Percentiles rank a stretch among this genome's conserved stretches.
These are phyloP conservation scores for Vaccinium corymbosum DNA, from an alignment of 148 eudicot species.

Conservation along the genomic window DNA sequence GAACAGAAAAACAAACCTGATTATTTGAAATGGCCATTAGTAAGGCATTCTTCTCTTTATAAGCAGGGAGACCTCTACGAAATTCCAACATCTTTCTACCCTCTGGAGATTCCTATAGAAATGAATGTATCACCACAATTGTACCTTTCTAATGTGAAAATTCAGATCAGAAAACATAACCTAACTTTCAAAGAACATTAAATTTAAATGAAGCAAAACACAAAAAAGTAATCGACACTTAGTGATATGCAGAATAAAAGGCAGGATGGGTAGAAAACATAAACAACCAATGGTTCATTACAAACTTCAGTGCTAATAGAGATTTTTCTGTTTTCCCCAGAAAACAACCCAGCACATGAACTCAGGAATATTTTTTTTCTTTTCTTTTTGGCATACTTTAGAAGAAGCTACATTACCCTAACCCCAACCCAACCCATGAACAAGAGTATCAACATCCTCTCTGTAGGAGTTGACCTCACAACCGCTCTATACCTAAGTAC, in stretches of 20 bases:
- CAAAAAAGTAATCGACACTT: background rate
- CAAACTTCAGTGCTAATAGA: background rate
- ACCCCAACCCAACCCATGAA: too few relatives aligned
- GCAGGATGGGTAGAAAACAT: background rate
- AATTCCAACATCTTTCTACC: conserved; percentile 76
- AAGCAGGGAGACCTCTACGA: conserved; percentile 86
- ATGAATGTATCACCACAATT: conserved; percentile 16
- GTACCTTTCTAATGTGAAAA: background rate
- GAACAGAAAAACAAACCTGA: conserved; percentile 47
- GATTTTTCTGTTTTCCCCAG: background rate
- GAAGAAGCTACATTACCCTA: too few relatives aligned
- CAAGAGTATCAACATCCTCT: too few relatives aligned
- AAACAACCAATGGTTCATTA: background rate
- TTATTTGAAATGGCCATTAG: conserved; percentile 60
- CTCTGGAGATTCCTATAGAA: conserved; percentile 66
- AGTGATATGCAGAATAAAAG: background rate
- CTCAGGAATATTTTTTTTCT: background rate
- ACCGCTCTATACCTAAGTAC: too few relatives aligned
- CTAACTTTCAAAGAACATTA: background rate
- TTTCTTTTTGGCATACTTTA: too few relatives aligned
- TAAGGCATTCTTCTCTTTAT: conserved; percentile 76
- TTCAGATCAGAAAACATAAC: background rate
- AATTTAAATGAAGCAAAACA: background rate
- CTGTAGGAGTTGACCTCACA: too few relatives aligned
- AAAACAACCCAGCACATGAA: background rate